phyloP scores from a whole-genome alignment of 345 rosid genomes.

The Aurinia saxatilis region DNA sequence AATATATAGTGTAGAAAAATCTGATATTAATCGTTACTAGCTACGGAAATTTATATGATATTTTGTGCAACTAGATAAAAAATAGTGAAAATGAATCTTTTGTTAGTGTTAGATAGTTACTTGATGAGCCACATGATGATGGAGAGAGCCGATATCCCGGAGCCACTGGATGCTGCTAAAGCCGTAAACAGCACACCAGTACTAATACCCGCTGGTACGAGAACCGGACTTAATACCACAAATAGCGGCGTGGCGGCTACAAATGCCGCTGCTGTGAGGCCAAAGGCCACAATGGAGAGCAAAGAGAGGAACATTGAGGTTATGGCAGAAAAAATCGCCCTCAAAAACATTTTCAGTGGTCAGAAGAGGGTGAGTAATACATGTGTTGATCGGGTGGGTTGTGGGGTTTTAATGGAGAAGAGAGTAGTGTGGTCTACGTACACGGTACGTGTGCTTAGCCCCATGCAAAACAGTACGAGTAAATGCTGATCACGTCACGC shows the following conservation, averaged over 20 bases:
- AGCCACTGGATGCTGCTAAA: slow-evolving; percentile 54
- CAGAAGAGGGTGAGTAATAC: too few relatives aligned
- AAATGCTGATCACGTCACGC: slow-evolving; percentile 14
- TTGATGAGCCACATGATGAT: slow-evolving; percentile 59
- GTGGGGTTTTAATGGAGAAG: background rate
- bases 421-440: slow-evolving; percentile 11
- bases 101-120: slow-evolving; percentile 16
- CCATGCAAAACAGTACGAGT: slow-evolving; percentile 17
- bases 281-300: slow-evolving; percentile 53
- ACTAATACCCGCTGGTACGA: slow-evolving; percentile 48
- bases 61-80: background rate
- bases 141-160: slow-evolving; percentile 41
- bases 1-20: too few relatives aligned
- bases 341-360: background rate
- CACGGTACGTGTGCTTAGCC: slow-evolving; percentile 8
- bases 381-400: background rate
- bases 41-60: background rate
- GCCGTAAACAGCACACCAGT: slow-evolving; percentile 36
- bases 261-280: slow-evolving; percentile 50
- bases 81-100: background rate
- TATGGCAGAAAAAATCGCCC: slow-evolving; percentile 27
- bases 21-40: too few relatives aligned
- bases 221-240: slow-evolving; percentile 67
- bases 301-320: slow-evolving; percentile 59
- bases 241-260: slow-evolving; percentile 57